Conservation (phyloP, 1,284 basidiomycete genomes). For the Leccinum griseonigrum region DNA sequence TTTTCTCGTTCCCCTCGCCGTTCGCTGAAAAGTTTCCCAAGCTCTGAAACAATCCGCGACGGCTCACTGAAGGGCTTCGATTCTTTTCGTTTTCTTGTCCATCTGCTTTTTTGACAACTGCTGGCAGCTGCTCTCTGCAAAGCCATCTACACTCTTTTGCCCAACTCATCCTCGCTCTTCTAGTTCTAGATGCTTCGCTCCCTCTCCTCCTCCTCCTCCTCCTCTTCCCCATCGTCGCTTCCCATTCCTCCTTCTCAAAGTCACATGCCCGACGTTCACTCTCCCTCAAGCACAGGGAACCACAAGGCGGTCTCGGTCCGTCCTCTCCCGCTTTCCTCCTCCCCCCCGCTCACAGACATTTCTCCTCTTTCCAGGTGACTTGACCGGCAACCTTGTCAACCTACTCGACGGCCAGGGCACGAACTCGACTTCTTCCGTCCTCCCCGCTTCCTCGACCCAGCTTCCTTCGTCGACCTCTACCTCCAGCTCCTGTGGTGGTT, state of each 20-base stretch:
- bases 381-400: not conserved
- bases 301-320: conserved; percentile 14
- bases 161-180: conserved; percentile 11
- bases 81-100: not conserved
- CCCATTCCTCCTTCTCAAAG: conserved; percentile 35
- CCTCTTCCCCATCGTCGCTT: conserved; percentile 29
- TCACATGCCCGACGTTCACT: conserved; percentile 41
- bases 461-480: conserved; percentile 4
- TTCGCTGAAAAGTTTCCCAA: not conserved
- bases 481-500: conserved; percentile 10
- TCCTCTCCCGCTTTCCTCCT: not conserved
- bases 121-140: not conserved
- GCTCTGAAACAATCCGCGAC: not conserved
- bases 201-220: conserved; percentile 28
- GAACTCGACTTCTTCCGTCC: conserved; percentile 14
- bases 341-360: not conserved
- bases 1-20: not conserved
- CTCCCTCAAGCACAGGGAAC: conserved; percentile 34
- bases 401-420: not conserved
- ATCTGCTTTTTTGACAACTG: not conserved
- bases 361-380: not conserved
- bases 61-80: not conserved
- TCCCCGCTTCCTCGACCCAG: conserved; percentile 6
- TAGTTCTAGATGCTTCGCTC: conserved; percentile 21
- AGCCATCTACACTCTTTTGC: conserved; percentile 25